Evolutionary conservation across 805 yeast genomes (phyloP).

Genomic region (Candida stauntonica): DNA sequence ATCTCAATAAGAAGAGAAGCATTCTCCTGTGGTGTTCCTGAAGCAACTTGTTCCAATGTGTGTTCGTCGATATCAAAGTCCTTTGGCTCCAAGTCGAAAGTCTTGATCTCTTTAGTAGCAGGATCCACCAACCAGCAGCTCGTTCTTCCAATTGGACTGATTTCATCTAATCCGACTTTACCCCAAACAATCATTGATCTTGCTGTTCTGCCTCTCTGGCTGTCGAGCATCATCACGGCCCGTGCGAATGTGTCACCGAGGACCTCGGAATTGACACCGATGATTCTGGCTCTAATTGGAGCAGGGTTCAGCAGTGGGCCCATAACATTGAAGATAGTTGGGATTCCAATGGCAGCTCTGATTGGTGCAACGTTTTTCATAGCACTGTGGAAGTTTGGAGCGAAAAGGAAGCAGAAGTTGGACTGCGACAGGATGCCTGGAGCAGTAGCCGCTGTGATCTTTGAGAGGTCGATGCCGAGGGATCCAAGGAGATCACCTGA

Average conservation of each 20-base stretch:
- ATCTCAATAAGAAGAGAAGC: slow-evolving; percentile 51
- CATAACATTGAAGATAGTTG: slow-evolving; percentile 87
- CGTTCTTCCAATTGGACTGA: slow-evolving; percentile 83
- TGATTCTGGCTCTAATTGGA: slow-evolving; percentile 68
- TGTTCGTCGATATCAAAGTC: slow-evolving; percentile 84
- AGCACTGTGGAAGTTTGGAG: slow-evolving; percentile 92
- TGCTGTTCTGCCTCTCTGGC: slow-evolving; percentile 36
- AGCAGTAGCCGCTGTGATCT: slow-evolving; percentile 59
- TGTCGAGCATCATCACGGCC: slow-evolving; percentile 65
- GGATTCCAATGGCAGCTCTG: slow-evolving; percentile 78
- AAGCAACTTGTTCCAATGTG: slow-evolving; percentile 57
- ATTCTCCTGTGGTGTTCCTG: slow-evolving; percentile 86
- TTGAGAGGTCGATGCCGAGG: slow-evolving; percentile 78
- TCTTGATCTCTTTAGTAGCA: slow-evolving; percentile 37
- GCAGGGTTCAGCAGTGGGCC: slow-evolving; percentile 96
- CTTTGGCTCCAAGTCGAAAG: slow-evolving; percentile 52
- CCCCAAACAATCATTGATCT: slow-evolving; percentile 91
- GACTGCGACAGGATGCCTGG: slow-evolving; percentile 50
- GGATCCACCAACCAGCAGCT: slow-evolving; percentile 69
- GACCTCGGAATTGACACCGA: slow-evolving; percentile 82
- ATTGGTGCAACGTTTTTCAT: slow-evolving; percentile 79
- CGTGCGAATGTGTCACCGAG: slow-evolving; percentile 83
- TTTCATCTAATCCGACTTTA: slow-evolving; percentile 85
- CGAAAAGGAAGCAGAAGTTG: slow-evolving; percentile 69
- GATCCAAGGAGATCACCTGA: slow-evolving; percentile 82